Evolutionary conservation across 805 yeast genomes (phyloP).

Genomic region (Saccharomycopsis fibuligera): DNA sequence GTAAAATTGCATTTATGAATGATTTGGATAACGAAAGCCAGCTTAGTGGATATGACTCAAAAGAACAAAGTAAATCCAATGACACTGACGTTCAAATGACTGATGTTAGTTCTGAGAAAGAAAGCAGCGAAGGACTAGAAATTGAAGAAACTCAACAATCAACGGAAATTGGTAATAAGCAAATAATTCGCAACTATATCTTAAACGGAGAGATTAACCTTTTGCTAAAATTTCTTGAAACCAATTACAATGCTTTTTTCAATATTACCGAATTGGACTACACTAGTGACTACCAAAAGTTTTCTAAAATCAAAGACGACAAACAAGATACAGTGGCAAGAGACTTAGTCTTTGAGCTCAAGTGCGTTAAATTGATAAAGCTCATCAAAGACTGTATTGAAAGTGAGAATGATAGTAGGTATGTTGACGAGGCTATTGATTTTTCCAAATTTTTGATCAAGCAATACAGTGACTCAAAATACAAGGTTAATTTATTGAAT

Average conservation of each 20-base stretch:
- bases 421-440: slow-evolving; percentile 10
- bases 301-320: neutral
- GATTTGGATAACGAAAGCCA: slow-evolving; percentile 35
- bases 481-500: slow-evolving; percentile 4
- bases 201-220: slow-evolving; percentile 1
- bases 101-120: too few relatives aligned
- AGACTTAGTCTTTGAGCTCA: slow-evolving; percentile 10
- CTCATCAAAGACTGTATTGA: slow-evolving; percentile 7
- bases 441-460: slow-evolving; percentile 9
- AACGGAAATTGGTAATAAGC: neutral
- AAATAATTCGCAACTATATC: neutral
- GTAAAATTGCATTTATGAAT: slow-evolving; percentile 43
- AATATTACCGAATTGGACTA: slow-evolving; percentile 5
- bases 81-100: neutral
- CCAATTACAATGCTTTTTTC: neutral
- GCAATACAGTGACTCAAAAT: neutral
- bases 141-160: neutral
- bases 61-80: neutral
- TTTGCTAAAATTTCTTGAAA: neutral
- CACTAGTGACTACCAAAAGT: neutral
- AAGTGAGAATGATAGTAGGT: neutral
- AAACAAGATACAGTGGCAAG: slow-evolving; percentile 1
- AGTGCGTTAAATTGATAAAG: slow-evolving; percentile 14
- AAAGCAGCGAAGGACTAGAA: neutral
- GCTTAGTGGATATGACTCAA: neutral